Base-by-base conservation (phyloP, 306 rosid genomes). In the Acacia melanoxylon region DNA sequence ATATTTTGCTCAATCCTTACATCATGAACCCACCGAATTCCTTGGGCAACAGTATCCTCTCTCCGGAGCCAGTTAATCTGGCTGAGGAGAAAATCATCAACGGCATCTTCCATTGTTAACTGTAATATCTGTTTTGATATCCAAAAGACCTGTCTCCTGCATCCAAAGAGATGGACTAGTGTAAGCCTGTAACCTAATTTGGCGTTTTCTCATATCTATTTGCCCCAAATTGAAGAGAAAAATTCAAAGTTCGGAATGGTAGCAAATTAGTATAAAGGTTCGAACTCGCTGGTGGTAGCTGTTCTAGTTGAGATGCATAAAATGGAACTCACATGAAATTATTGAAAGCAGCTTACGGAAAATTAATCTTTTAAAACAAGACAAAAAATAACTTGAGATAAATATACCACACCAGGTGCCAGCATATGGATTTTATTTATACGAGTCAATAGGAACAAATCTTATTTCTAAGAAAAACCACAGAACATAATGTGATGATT, bases 91-190 rank as follows among this genome's bases (percentile, higher is more conserved):
- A 93, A 96, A 82, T 96, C 99, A 86, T 96, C 99, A 86, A 96
- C 86, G 68, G 99, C 98, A 82, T 96, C 99, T 63, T 93, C 97
- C 99, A 96, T 93, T 81, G 92, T 85, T 73, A 96, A 85, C 82
- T 96, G 99, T 77, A 93, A 78, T 80, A 96, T 94, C 86, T 96
- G 99, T 86, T 96, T 96, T 48, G 99, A 96, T 82, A 96, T 96
- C 99, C 99, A 96, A 87, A 91, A 90, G 86, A 93, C 99, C 76
- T 96, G 99, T 86, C 99, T 83, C 82, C 99, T 93, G 95, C 85
- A 89, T 68, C 24, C 82, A 76, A 67, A 68, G n/a, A 68, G 48
- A 78, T 46, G 61, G 58, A 45, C 75, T 48, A n/a, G 45, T 54
- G 72, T 79, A 63, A 85, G 81, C 61, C 29, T 40, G 75, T 14